Percentiles rank a stretch among this genome's conserved stretches.
These are phyloP conservation scores for Zygotorulaspora chibaensis DNA, from an alignment of 805 yeast genomes.

Conservation along the genomic window DNA sequence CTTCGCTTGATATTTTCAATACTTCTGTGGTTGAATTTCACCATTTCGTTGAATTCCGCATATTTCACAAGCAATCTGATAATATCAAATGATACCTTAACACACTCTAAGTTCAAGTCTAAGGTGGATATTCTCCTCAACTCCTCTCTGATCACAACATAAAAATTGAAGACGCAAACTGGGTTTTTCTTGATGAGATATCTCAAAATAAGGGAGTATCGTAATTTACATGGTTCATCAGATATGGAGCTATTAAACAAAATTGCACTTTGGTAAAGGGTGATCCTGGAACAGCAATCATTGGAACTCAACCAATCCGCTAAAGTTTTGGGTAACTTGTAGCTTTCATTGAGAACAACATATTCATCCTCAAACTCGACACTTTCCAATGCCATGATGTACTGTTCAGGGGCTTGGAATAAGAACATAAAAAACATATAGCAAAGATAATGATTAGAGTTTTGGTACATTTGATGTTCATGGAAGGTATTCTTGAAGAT, in stretches of 20 bases:
- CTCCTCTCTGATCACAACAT: constrained; percentile 29
- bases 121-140: constrained; percentile 33
- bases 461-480: constrained; percentile 28
- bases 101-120: constrained; percentile 32
- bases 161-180: constrained; percentile 32
- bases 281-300: constrained; percentile 29
- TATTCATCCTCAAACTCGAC: constrained; percentile 37
- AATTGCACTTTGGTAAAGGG: constrained; percentile 35
- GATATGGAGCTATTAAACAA: constrained; percentile 33
- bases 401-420: constrained; percentile 37
- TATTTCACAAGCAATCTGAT: constrained; percentile 28
- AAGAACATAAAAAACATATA: constrained; percentile 37
- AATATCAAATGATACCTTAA: constrained; percentile 35
- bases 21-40: constrained; percentile 20
- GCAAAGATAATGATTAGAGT: constrained; percentile 20
- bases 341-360: constrained; percentile 31
- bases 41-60: constrained; percentile 31
- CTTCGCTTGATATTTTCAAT: constrained; percentile 23
- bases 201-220: constrained; percentile 34
- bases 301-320: constrained; percentile 34
- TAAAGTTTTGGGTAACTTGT: constrained; percentile 38
- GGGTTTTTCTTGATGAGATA: constrained; percentile 34
- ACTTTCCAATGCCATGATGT: constrained; percentile 32
- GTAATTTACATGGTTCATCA: constrained; percentile 36
- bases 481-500: constrained; percentile 43